Conservation (phyloP, 2,329 filamentous ascomycete genomes). For the Teratosphaeriaceae sp. region DNA sequence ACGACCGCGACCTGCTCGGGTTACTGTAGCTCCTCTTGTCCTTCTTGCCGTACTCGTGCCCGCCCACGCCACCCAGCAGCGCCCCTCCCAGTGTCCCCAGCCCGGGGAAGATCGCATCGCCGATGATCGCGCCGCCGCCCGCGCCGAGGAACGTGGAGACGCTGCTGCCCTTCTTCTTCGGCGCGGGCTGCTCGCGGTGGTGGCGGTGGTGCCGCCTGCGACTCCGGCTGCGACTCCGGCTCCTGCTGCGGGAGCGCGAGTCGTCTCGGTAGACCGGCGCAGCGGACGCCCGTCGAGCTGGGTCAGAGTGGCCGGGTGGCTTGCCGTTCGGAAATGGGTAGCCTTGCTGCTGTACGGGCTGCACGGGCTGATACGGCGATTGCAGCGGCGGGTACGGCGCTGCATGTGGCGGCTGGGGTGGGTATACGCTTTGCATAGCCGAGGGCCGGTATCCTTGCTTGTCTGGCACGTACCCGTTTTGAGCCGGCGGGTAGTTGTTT, state of each 20-base stretch:
- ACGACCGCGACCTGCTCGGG: slow-evolving; percentile 6
- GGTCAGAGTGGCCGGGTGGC: slow-evolving; percentile 5
- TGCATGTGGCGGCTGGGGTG: slow-evolving; percentile 6
- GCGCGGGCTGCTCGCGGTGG: slow-evolving; percentile 11
- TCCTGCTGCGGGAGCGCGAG: slow-evolving; percentile 12
- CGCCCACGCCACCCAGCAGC: slow-evolving; percentile 37
- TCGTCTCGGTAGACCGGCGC: slow-evolving; percentile 6
- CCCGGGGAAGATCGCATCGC: slow-evolving; percentile 40
- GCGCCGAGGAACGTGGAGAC: slow-evolving; percentile 39
- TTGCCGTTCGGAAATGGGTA: slow-evolving; percentile 14
- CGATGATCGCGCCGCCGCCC: slow-evolving; percentile 38
- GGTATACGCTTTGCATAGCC: slow-evolving; percentile 9
- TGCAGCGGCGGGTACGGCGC: slow-evolving; percentile 8
- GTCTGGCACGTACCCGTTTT: slow-evolving; percentile 13
- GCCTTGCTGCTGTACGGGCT: slow-evolving; percentile 7
- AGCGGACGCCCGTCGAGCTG: slow-evolving; percentile 6
- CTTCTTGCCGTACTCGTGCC: slow-evolving; percentile 35
- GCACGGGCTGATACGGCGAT: slow-evolving; percentile 7
- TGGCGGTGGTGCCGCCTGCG: slow-evolving; percentile 16
- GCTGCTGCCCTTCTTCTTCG: slow-evolving; percentile 14
- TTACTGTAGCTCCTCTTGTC: slow-evolving; percentile 21
- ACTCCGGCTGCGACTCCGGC: slow-evolving; percentile 15
- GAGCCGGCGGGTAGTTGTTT: slow-evolving; percentile 8
- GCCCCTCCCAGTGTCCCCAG: slow-evolving; percentile 34
- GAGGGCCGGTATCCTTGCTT: slow-evolving; percentile 11